Base-by-base conservation (phyloP, 306 rosid genomes). In the Trichosanthes truncata region DNA sequence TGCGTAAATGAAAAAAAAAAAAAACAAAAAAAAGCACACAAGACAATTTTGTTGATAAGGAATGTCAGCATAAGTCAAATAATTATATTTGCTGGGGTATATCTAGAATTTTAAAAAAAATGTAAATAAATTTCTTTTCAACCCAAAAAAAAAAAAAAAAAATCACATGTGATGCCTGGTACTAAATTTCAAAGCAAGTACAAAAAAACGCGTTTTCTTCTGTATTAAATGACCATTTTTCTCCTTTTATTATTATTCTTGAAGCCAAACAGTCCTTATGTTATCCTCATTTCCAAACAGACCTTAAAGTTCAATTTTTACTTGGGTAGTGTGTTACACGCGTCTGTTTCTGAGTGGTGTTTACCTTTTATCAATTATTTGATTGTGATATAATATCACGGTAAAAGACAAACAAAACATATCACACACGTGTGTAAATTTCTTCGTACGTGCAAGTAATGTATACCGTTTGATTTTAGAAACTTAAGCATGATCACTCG, bases 161-260 rank as follows among this genome's bases (percentile, higher is more conserved):
- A 8, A 23, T 46, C 57, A 23, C 77, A 71, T 71, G 77, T 69
- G 57, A 71, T 71, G 77, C 52, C 15, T 5, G 51, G 11, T 71
- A 23, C 77, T 71, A 25, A 71, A 45, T 71, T 71, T 71, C 56
- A 43, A 71, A 71, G 9, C 12, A 45, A 41, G 56, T 46, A 71
- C 77, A 69, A 45, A 53, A 43, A 69, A 45, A 45, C 77, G 77
- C 76, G 76, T n/a, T n/a, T n/a, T 71, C 45, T 71, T 71, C 56
- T 23, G 11, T 12, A 41, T 21, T n/a, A 21, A 67, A 65, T 20
- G 15, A 38, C 21, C 8, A 62, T 1, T 36, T 36, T 66, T 68
- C 7, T 41, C 15, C 8, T 71, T 41, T 17, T 18, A 66, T 29
- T 17, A 35, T 17, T 33, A 61, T 61, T 29, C 73, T 17, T 18